Conservation (phyloP, 805 yeast genomes). For the Maudiozyma turicensis region DNA sequence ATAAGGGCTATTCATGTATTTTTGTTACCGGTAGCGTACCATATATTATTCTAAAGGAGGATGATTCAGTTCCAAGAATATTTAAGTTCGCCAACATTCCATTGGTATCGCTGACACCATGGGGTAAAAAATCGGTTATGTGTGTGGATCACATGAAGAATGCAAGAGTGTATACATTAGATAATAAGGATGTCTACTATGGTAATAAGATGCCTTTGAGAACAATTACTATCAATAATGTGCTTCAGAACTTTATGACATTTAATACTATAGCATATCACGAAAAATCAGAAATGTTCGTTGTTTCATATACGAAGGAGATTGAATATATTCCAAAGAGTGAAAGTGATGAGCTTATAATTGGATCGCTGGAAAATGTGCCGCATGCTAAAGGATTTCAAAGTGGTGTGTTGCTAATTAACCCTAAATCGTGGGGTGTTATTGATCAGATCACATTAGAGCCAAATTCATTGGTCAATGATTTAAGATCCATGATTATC, state of each 20-base stretch:
- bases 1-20: constrained; percentile 49
- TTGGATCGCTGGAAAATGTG: constrained; percentile 39
- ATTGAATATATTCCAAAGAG: constrained; percentile 57
- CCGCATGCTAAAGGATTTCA: constrained; percentile 49
- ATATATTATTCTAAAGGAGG: constrained; percentile 53
- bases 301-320: constrained; percentile 50
- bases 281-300: constrained; percentile 50
- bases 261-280: constrained; percentile 62
- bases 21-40: constrained; percentile 71
- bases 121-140: constrained; percentile 40
- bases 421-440: constrained; percentile 67
- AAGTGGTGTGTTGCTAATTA: constrained; percentile 54
- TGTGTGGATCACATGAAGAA: constrained; percentile 61
- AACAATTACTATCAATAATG: constrained; percentile 38
- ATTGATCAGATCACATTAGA: constrained; percentile 60
- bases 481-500: constrained; percentile 28
- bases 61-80: constrained; percentile 53
- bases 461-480: constrained; percentile 50
- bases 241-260: constrained; percentile 31
- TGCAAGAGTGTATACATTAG: constrained; percentile 44
- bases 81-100: constrained; percentile 58
- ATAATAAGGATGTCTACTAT: constrained; percentile 35
- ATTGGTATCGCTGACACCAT: constrained; percentile 45
- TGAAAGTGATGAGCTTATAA: constrained; percentile 56
- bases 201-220: constrained; percentile 53